Evolutionary conservation across 257 asterid species (phyloP).

Genomic region (Solanum lycopersicoides): DNA sequence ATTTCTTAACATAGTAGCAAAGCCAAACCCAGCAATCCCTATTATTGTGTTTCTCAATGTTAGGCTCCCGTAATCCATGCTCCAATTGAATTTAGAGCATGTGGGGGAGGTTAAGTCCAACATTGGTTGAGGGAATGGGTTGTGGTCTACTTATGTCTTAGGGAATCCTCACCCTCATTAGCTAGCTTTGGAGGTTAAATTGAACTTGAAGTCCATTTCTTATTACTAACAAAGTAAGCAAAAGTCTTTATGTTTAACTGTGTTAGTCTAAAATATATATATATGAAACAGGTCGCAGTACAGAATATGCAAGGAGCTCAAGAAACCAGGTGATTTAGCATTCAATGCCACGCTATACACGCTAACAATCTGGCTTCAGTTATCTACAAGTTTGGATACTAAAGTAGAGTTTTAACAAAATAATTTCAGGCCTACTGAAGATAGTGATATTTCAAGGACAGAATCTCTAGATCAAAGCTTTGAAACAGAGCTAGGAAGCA

Average conservation of each 20-base stretch:
- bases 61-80: background rate
- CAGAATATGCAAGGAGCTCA: constrained; percentile 53
- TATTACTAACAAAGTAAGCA: background rate
- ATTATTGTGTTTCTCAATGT: background rate
- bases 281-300: constrained; percentile 56
- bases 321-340: constrained; percentile 46
- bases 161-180: background rate
- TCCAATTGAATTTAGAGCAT: background rate
- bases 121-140: background rate
- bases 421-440: constrained; percentile 46
- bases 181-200: background rate
- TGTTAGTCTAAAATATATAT: background rate
- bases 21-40: background rate
- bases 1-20: background rate
- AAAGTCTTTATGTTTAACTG: background rate
- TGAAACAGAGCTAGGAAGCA: constrained; percentile 27
- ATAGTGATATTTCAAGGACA: constrained; percentile 26
- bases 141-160: background rate
- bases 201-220: background rate
- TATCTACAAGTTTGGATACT: background rate
- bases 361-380: background rate
- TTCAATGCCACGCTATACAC: background rate
- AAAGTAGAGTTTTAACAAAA: background rate
- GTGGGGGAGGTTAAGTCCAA: background rate
- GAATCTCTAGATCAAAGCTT: constrained; percentile 23